phyloP scores from a whole-genome alignment of 306 rosid genomes.

The Sesbania bispinosa region DNA sequence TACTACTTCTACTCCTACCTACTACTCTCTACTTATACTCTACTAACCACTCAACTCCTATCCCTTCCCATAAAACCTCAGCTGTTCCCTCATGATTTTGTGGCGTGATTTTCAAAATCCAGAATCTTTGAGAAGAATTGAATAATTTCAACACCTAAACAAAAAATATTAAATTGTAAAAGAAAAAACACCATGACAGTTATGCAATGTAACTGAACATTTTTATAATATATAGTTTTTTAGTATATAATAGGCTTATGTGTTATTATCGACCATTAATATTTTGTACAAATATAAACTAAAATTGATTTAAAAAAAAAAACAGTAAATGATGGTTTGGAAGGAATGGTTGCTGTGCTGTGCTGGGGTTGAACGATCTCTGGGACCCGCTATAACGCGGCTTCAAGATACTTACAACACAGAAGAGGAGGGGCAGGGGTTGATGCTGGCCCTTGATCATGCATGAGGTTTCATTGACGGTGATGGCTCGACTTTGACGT shows the following conservation, averaged over 20 bases:
- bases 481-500: too few species aligned
- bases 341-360: too few species aligned
- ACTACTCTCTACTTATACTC: too few species aligned
- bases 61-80: constrained; percentile 25
- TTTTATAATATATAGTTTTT: not conserved
- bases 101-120: constrained; percentile 6
- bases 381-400: not conserved
- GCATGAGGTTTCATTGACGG: too few species aligned
- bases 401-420: not conserved
- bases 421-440: too few species aligned
- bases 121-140: constrained; percentile 3
- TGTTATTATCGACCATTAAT: too few species aligned
- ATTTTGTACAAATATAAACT: too few species aligned
- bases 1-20: not conserved
- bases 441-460: too few species aligned
- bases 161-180: not conserved
- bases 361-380: not conserved
- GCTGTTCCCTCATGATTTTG: constrained; percentile 21
- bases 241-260: too few species aligned
- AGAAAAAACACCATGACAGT: not conserved
- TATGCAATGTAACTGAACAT: not conserved
- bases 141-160: not conserved
- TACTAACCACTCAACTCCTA: too few species aligned
- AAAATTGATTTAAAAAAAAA: too few species aligned
- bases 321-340: too few species aligned